Conservation (phyloP, 106 monocot genomes). For the Acorus gramineus region DNA sequence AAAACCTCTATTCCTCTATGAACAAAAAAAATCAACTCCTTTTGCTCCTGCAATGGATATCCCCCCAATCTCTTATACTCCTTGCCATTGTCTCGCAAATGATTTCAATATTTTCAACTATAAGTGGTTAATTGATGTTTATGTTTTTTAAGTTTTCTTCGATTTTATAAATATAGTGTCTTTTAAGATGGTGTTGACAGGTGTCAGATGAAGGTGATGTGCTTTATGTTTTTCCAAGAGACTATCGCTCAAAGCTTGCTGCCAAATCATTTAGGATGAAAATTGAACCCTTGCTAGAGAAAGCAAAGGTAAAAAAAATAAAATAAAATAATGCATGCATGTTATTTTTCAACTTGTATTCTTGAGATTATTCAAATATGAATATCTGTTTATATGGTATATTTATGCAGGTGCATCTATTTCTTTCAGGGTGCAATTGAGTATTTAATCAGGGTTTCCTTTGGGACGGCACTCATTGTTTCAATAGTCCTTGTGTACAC, state of each 20-base stretch:
- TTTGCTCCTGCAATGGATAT: no score
- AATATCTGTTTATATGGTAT: no score
- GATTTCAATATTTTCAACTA: neutral
- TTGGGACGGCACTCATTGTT: conserved; percentile 85
- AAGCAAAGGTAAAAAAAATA: conserved; percentile 57
- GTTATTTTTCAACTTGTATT: neutral
- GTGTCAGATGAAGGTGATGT: conserved; percentile 99
- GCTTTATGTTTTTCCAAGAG: conserved; percentile 78
- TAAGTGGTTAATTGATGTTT: no score
- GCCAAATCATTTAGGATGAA: conserved; percentile 86
- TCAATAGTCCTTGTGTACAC: conserved; percentile 95
- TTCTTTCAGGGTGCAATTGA: conserved; percentile 49
- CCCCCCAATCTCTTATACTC: no score
- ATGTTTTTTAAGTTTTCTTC: neutral
- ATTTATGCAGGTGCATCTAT: neutral
- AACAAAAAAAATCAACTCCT: no score
- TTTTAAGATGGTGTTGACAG: conserved; percentile 67
- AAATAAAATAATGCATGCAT: neutral
- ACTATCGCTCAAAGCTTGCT: conserved; percentile 71
- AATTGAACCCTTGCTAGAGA: conserved; percentile 76
- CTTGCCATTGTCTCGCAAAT: no score
- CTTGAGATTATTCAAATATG: no score
- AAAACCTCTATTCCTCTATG: no score
- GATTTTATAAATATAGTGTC: conserved; percentile 18
- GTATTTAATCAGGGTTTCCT: conserved; percentile 89